Conservation (phyloP, 495 filamentous ascomycete genomes). For the Jackrogersella minutella region DNA sequence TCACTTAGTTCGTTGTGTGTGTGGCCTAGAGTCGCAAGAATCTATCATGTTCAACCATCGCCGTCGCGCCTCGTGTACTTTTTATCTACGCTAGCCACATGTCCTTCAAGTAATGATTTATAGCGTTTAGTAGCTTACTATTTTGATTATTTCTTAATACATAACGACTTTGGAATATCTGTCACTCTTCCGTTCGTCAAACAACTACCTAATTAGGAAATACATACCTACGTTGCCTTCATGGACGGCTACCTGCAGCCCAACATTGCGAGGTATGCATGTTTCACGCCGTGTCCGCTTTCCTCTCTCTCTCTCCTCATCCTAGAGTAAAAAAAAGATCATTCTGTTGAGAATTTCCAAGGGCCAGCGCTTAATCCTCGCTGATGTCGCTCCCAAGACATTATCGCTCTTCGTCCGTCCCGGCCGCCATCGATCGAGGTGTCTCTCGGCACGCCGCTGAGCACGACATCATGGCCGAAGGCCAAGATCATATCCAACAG, state of each 20-base stretch:
- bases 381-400: conserved; percentile 39
- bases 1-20: conserved; percentile 30
- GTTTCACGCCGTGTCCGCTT: conserved; percentile 34
- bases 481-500: conserved; percentile 25
- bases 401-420: conserved; percentile 32
- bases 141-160: conserved; percentile 20
- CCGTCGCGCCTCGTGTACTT: conserved; percentile 18
- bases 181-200: conserved; percentile 18
- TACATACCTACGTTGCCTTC: conserved; percentile 5
- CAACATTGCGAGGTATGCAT: conserved; percentile 39
- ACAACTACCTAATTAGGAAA: conserved; percentile 12
- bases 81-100: conserved; percentile 28
- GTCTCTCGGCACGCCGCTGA: conserved; percentile 26
- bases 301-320: conserved; percentile 5
- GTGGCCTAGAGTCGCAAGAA: conserved; percentile 25
- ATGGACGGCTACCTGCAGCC: conserved; percentile 39
- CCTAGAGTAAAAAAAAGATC: conserved; percentile 7
- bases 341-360: conserved; percentile 29
- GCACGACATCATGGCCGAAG: conserved; percentile 40
- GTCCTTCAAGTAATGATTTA: conserved; percentile 19
- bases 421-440: conserved; percentile 38
- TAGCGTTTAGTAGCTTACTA: conserved; percentile 22
- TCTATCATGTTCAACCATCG: conserved; percentile 25
- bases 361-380: conserved; percentile 3
- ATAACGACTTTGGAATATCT: conserved; percentile 16